Base-by-base conservation (phyloP, 2,329 filamentous ascomycete genomes). In the Canariomyces notabilis region DNA sequence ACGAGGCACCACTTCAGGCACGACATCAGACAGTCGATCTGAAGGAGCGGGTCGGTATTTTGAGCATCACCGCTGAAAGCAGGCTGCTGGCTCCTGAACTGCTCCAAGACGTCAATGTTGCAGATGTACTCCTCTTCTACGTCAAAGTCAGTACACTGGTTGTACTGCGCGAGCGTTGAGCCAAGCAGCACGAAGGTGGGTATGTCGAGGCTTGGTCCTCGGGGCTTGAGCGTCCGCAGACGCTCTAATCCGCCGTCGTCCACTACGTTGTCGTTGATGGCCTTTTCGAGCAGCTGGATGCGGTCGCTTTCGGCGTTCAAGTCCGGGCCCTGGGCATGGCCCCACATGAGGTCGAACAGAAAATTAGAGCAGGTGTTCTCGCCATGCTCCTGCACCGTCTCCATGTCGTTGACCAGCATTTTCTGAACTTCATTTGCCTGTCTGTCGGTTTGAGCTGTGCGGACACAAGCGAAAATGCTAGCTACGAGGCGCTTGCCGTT, bases 21-120 rank as follows among this genome's bases (percentile, higher is more conserved):
- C 8, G 6, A 33, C 0, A 8, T 7, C 1, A 56, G 14, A 23
- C 44, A 52, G 16, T 23, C 8, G 32, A 52, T 34, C n/a, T 33
- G 21, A 5, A 23, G 21, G 6, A 18, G 12, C 1, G 18, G 22
- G 15, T 35, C 19, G 20, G 20, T 26, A 5, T 38, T n/a, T 5
- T 36, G n/a, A 5, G 8, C 14, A 4, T 31, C 29, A 5, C 21
- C 16, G 4, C 4, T 11, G 18, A 46, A 41, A 14, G 21, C 46
- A 1, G 35, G 46, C 18, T 57, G 55, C 7, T 50, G 47, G 16
- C 15, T 9, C 6, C 50, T 7, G 11, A 56, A 55, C 31, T 53
- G 45, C 4, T 23, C 3, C 5, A 55, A 20, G 3, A 55, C 21
- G 5, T 14, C 9, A 3, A 15, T 20, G 3, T 38, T n/a, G 4